phyloP scores from a whole-genome alignment of 345 rosid genomes.

The Raphanus raphanistrum region DNA sequence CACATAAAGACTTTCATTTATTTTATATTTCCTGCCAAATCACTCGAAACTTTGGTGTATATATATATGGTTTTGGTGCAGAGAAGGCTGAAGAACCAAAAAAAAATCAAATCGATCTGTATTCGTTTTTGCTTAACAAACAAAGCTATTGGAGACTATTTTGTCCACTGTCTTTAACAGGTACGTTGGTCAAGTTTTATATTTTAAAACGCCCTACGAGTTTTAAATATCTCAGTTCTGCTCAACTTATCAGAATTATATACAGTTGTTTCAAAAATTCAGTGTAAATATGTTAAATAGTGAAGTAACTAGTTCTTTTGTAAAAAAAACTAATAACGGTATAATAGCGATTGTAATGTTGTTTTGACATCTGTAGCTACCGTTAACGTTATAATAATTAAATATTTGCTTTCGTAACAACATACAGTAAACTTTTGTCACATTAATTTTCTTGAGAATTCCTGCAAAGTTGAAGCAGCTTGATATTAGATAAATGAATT shows the following conservation, averaged over 20 bases:
- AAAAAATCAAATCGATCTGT: neutral
- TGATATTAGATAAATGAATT: no score
- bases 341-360: no score
- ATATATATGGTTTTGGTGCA: slow-evolving; percentile 12
- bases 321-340: no score
- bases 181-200: neutral
- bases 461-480: no score
- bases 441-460: no score
- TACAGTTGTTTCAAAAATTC: neutral
- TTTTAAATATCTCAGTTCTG: neutral
- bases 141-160: neutral
- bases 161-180: neutral
- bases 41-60: slow-evolving; percentile 2
- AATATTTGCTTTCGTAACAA: neutral
- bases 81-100: slow-evolving; percentile 1
- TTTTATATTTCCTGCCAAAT: neutral
- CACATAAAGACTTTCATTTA: neutral
- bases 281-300: neutral
- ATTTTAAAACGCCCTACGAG: neutral
- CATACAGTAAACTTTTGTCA: neutral
- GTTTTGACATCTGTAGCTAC: no score
- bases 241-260: neutral
- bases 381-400: neutral
- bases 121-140: neutral
- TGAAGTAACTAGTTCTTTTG: neutral